Conservation (phyloP, 176 grass and related monocot genomes). For the Areca catechu region DNA sequence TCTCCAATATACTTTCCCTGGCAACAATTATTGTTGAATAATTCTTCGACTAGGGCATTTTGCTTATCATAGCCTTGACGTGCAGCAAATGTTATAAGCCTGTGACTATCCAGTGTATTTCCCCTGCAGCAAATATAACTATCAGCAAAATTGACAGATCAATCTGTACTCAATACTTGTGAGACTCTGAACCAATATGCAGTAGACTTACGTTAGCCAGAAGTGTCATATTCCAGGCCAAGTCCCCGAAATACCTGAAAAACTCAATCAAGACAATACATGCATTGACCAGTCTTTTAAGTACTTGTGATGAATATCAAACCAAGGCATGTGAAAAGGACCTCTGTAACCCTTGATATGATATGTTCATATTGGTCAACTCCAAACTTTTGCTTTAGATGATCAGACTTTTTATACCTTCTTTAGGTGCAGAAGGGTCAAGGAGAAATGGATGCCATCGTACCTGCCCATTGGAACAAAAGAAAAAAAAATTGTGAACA, state of each 20-base stretch:
- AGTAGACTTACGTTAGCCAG: slow-evolving; percentile 61
- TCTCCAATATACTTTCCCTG: slow-evolving; percentile 88
- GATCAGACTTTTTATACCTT: slow-evolving; percentile 79
- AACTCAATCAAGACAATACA: neutral
- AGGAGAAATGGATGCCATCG: slow-evolving; percentile 89
- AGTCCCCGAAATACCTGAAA: slow-evolving; percentile 72
- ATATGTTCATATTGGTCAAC: slow-evolving; percentile 52
- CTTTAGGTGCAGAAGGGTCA: slow-evolving; percentile 68
- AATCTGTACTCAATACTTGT: neutral
- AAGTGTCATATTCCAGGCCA: slow-evolving; percentile 74
- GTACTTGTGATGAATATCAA: neutral
- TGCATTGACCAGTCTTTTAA: neutral
- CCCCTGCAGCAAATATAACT: slow-evolving; percentile 43
- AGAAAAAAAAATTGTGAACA: neutral
- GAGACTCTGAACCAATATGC: slow-evolving; percentile 3
- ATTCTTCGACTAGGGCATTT: slow-evolving; percentile 80
- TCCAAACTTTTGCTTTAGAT: slow-evolving; percentile 55
- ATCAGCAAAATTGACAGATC: no score
- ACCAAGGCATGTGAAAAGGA: slow-evolving; percentile 3
- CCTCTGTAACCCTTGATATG: slow-evolving; percentile 64
- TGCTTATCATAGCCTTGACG: slow-evolving; percentile 83
- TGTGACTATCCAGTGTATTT: slow-evolving; percentile 78
- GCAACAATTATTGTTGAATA: slow-evolving; percentile 61
- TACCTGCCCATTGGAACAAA: slow-evolving; percentile 35
- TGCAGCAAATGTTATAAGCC: slow-evolving; percentile 68